Evolutionary conservation across 805 yeast species (phyloP), one percentile per base, ranked within the genome.

Genomic region (Jamesozyma gamospora): DNA sequence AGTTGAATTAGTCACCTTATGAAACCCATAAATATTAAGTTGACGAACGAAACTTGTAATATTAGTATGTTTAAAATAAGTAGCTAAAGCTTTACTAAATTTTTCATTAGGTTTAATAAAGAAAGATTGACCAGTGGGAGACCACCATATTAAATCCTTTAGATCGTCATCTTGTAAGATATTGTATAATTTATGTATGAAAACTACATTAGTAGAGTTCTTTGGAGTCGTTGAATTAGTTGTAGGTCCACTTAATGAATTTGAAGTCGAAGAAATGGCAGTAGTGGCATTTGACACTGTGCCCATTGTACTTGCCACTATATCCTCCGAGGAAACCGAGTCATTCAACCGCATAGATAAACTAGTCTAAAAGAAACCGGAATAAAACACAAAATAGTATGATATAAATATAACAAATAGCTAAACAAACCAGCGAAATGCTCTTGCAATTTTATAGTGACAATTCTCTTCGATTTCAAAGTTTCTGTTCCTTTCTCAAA

Each of bases 111-210:
- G 96, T 4, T 74, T 63, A n/a, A 90, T 75, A 41, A 77, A 72
- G 51, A 92, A 92, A 4, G 88, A 75, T 36, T 79, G 83, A 43
- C 74, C 74, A 10, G 76, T 53, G 10, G 74, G 68, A 1, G 85
- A 63, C 96, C 97, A 90, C 78, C 90, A 79, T 18, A 90, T 90
- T 29, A 90, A 69, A 54, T 82, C 92, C 41, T 73, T 65, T 27
- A 90, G 65, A 24, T 72, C 62, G 2, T 67, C 66, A 55, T 90
- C 96, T 51, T 88, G 94, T 36, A 90, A 71, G 94, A 90, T 90
- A 46, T 81, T 77, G 67, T 84, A 88, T 19, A 90, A 72, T 57
- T 90, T 90, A 62, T 88, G 95, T 43, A 88, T 83, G 64, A 90
- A 90, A 4, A 77, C 75, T 1, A 78, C 68, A 48, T 74, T 75